Evolutionary conservation across 495 filamentous ascomycete genomes (phyloP).

Genomic region (Cladorrhinum samala): DNA sequence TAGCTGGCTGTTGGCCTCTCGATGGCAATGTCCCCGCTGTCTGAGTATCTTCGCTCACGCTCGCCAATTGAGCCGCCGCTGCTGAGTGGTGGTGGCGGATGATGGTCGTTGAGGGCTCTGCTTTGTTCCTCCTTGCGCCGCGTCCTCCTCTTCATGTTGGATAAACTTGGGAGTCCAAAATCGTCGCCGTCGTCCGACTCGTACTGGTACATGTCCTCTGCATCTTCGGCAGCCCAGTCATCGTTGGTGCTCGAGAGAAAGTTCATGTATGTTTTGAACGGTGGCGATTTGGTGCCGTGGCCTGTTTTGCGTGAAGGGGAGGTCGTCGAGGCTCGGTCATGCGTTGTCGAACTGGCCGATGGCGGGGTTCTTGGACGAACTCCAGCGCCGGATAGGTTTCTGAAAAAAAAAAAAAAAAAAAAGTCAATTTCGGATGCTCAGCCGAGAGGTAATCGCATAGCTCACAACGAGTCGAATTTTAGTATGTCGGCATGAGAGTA

Average conservation of each 20-base stretch:
- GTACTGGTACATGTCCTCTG: conserved; percentile 67
- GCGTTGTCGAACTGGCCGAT: conserved; percentile 27
- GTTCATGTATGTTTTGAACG: conserved; percentile 64
- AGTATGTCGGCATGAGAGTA: conserved; percentile 96
- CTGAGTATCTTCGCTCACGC: conserved; percentile 45
- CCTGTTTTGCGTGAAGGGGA: conserved; percentile 52
- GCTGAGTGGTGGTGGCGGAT: too few species aligned
- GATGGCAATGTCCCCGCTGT: conserved; percentile 87
- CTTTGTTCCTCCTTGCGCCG: conserved; percentile 44
- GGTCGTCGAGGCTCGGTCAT: conserved; percentile 34
- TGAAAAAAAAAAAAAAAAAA: conserved; percentile 10
- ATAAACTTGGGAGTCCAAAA: conserved; percentile 85
- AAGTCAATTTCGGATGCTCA: conserved; percentile 11
- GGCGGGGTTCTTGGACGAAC: conserved; percentile 47
- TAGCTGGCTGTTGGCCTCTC: conserved; percentile 84
- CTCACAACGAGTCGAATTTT: conserved; percentile 71
- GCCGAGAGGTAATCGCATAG: not conserved
- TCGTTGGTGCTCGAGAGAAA: conserved; percentile 69
- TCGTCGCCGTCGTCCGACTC: conserved; percentile 81
- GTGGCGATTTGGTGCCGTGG: conserved; percentile 51
- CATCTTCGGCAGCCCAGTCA: conserved; percentile 65
- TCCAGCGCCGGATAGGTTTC: conserved; percentile 38
- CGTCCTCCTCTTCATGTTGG: conserved; percentile 73
- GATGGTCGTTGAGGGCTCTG: too few species aligned
- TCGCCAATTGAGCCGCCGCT: conserved; percentile 7